These are phyloP conservation scores for Alternaria solani DNA, from an alignment of 2,329 filamentous ascomycete genomes.

Conservation along the genomic window DNA sequence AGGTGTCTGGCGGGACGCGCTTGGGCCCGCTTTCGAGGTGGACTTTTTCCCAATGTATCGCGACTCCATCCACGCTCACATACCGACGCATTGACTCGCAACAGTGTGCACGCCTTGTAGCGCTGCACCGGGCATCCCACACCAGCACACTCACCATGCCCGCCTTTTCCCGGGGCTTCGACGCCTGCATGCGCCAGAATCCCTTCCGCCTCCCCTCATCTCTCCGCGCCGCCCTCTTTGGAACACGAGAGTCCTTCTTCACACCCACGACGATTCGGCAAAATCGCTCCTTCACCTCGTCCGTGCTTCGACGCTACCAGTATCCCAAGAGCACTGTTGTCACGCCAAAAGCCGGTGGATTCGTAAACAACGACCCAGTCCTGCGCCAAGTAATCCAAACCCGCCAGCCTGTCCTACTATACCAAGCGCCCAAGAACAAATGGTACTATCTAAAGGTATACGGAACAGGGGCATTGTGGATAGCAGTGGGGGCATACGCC, in stretches of 20 bases:
- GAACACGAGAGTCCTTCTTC: slow-evolving; percentile 33
- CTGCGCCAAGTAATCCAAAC: slow-evolving; percentile 42
- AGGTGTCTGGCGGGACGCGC: slow-evolving; percentile 21
- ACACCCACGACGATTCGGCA: slow-evolving; percentile 19
- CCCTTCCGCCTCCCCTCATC: slow-evolving; percentile 45
- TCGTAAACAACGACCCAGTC: slow-evolving; percentile 43
- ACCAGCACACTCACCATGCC: slow-evolving; percentile 34
- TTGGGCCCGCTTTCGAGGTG: slow-evolving; percentile 23
- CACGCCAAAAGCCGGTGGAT: slow-evolving; percentile 17
- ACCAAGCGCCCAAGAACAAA: slow-evolving; percentile 38
- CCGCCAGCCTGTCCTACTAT: slow-evolving; percentile 44
- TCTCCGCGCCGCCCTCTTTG: slow-evolving; percentile 43
- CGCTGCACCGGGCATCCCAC: not conserved
- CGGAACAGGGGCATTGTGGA: slow-evolving; percentile 32
- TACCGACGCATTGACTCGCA: not conserved
- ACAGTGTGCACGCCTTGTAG: slow-evolving; percentile 2
- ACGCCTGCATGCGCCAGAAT: slow-evolving; percentile 35
- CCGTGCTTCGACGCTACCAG: slow-evolving; percentile 35
- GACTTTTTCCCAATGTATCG: slow-evolving; percentile 22
- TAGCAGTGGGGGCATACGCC: slow-evolving; percentile 39
- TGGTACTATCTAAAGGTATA: slow-evolving; percentile 43
- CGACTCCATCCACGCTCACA: not conserved
- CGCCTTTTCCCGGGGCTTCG: slow-evolving; percentile 41
- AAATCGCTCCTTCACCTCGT: slow-evolving; percentile 36
- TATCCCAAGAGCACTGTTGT: slow-evolving; percentile 19